Conservation (phyloP, 2,329 filamentous ascomycete genomes). For the Metarhizium rileyi region DNA sequence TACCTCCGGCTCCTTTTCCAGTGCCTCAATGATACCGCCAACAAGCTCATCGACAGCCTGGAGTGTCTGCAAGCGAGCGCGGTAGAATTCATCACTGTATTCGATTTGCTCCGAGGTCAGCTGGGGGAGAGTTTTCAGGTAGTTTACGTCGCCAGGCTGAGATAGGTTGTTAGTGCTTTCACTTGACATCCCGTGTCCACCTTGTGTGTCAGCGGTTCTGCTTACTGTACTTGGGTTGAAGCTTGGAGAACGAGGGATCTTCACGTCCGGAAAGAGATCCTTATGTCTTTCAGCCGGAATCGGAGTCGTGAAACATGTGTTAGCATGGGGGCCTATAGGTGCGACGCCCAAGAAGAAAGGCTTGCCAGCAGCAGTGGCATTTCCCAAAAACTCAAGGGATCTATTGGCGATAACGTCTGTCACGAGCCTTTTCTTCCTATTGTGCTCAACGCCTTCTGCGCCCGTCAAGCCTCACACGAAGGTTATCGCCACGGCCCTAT, state of each 20-base stretch:
- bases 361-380: constrained; percentile 40
- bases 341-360: constrained; percentile 62
- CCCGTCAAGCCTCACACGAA: too few species aligned
- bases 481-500: too few species aligned
- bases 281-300: constrained; percentile 51
- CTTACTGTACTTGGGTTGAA: constrained; percentile 55
- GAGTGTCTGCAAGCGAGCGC: constrained; percentile 39
- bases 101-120: constrained; percentile 31
- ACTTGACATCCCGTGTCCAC: neutral
- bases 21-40: constrained; percentile 31
- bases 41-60: constrained; percentile 48
- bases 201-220: neutral
- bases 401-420: constrained; percentile 51
- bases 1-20: constrained; percentile 40
- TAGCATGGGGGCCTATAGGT: constrained; percentile 57
- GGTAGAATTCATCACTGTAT: constrained; percentile 42
- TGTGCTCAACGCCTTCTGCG: too few species aligned
- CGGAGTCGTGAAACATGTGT: constrained; percentile 37
- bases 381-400: constrained; percentile 49
- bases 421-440: too few species aligned
- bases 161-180: neutral
- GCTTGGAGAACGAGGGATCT: constrained; percentile 50
- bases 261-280: constrained; percentile 49
- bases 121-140: constrained; percentile 32
- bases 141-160: constrained; percentile 30